Base-by-base conservation (phyloP, 768 basidiomycete species). In the Suillus brevipes region DNA sequence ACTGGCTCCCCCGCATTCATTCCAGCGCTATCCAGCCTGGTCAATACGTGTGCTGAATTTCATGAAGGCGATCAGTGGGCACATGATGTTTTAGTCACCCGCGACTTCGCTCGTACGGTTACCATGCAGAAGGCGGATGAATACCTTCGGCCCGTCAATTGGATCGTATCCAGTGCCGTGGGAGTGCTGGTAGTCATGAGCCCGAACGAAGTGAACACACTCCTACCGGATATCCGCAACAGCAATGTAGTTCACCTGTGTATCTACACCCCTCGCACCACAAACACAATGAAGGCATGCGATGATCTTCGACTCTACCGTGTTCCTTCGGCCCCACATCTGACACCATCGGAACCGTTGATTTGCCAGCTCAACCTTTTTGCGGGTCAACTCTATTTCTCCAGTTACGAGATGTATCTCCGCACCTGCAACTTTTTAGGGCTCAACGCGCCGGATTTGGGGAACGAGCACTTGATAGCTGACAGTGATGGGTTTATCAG, bases 251-350 rank as follows among this genome's bases (percentile, higher is more conserved):
- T 80, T 23, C 73, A 75, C 60, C 75, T 85, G 20, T 82, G 84
- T 65, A 52, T 79, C 4, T 85, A 85, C 65, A 70, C 81, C 0
- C 79, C 84, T 1, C 73, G 81, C 2, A 72, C 78, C 52, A 74
- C 69, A 10, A 66, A 71, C 38, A 69, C 69, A 3, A 80, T 78
- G 77, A 68, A 70, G 34, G 66, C 79, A 9, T 79, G 79, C 55
- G 82, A 85, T 34, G 69, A 75, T 23, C 71, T 78, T 5, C 42
- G 5, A 3, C 60, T 75, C 16, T 64, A 68, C 43, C 52, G 6
- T 25, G 43, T 65, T 18, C 73, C 69, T 6, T 3, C 60, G 1
- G 18, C 56, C 1, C 47, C 65, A 12, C 4, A 36, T 16, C 64
- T 66, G 67, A 43, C 28, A 1, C 31, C 59, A 3, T 25, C 63